Base-by-base conservation (phyloP, 2,329 filamentous ascomycete genomes). In the Macrophomina phaseolina region DNA sequence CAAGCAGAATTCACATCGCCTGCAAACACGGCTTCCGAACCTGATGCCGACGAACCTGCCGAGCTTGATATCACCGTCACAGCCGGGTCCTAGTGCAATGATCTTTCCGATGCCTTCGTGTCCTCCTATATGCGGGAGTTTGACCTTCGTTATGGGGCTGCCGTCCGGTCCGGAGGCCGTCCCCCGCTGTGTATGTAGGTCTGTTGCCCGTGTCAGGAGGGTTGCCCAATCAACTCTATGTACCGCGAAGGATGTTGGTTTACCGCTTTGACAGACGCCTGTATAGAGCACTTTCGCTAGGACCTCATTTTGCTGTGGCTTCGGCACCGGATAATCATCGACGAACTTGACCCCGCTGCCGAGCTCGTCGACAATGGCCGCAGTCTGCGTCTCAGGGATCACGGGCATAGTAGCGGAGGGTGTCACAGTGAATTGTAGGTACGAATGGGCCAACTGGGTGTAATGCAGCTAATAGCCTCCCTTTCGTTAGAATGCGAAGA, bases 251-350 rank as follows among this genome's bases (percentile, higher is more conserved):
- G 30, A 4, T 38, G 30, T 9, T 53, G 2, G 1, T 34, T 18
- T 67, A 80, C 80, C 80, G 67, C 79, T 81, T 65, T 82, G 80
- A 52, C 81, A 82, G 34, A 82, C 80, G 1, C 81, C 81, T 0
- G 75, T 80, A 67, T 82, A 82, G 34, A 83, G 75, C 2, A 82
- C 78, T 64, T 82, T 79, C 32, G 80, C 81, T 11, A 82, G 70
- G 14, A 82, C 79, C 72, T 83, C 81, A 58, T 82, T 78, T 28
- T 73, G 70, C 4, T 76, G 73, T 0, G 79, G 78, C 2, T 67
- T 72, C 32, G 77, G 76, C 14, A 83, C 80, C 6, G 80, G 80
- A 64, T 82, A 82, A 60, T 79, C 74, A 38, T 77, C 70, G 45
- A 76, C 73, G 67, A 81, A 80, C 56, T 81, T 77, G 30, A 82